phyloP scores from a whole-genome alignment of 371 early-diverging fungal species.

The Mortierella sp. region DNA sequence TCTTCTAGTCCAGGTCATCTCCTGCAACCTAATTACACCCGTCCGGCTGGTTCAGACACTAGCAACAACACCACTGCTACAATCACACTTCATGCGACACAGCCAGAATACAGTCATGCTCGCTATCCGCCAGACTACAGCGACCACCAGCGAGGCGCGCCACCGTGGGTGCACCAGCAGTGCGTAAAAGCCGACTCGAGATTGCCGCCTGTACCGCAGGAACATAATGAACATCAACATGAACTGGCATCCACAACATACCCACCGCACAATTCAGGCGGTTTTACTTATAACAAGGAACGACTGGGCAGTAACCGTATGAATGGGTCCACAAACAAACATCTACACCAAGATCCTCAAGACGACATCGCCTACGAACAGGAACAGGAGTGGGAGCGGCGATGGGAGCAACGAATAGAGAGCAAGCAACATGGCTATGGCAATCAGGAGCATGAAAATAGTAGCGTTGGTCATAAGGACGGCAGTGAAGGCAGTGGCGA shows the following conservation, averaged over 20 bases:
- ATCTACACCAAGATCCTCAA: not conserved
- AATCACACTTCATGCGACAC: not conserved
- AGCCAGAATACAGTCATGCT: not conserved
- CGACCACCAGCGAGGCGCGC: not conserved
- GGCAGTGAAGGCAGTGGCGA: not conserved
- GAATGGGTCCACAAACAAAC: slow-evolving; percentile 1
- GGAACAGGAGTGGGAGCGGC: not conserved
- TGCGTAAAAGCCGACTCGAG: slow-evolving; percentile 8
- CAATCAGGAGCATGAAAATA: not conserved
- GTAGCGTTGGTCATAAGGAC: not conserved
- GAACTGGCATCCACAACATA: not conserved
- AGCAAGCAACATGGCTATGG: not conserved
- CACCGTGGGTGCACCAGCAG: slow-evolving; percentile 6
- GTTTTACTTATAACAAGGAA: too few relatives aligned
- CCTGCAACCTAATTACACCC: not conserved
- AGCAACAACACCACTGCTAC: not conserved
- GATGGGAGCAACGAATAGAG: not conserved
- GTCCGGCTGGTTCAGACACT: not conserved
- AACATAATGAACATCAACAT: slow-evolving; percentile 5
- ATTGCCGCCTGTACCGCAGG: not conserved
- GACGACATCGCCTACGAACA: not conserved
- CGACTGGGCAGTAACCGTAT: not conserved
- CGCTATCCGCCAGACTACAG: not conserved
- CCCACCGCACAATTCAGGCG: not conserved
- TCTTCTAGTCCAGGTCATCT: not conserved